Evolutionary conservation across 2,329 filamentous ascomycete genomes (phyloP).

Genomic region (Pseudogymnoascus sp.): DNA sequence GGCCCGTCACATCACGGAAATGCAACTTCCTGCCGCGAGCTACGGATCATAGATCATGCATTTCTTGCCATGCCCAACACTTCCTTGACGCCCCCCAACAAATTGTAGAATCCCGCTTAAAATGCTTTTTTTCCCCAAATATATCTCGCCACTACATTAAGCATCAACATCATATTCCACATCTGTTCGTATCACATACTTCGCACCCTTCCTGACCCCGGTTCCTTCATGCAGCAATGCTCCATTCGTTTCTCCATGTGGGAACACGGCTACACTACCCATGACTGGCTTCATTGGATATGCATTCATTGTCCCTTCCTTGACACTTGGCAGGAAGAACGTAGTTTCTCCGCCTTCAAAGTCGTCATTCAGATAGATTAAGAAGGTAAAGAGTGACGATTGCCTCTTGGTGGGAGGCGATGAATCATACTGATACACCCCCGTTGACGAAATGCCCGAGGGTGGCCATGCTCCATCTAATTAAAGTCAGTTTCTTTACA

Average conservation of each 20-base stretch:
- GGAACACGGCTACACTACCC: slow-evolving; percentile 60
- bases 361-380: slow-evolving; percentile 63
- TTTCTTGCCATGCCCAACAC: not conserved
- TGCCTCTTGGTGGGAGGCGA: slow-evolving; percentile 52
- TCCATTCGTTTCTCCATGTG: slow-evolving; percentile 58
- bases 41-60: not conserved
- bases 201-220: slow-evolving; percentile 56
- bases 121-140: not conserved
- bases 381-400: slow-evolving; percentile 60
- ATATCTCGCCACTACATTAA: not conserved
- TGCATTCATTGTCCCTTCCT: slow-evolving; percentile 59
- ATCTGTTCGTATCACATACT: slow-evolving; percentile 64
- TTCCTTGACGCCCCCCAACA: not conserved
- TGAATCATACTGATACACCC: slow-evolving; percentile 54
- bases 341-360: slow-evolving; percentile 65
- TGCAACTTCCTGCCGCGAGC: not conserved
- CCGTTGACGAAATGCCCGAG: slow-evolving; percentile 47
- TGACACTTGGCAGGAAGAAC: slow-evolving; percentile 56
- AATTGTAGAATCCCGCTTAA: not conserved
- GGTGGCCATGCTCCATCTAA: slow-evolving; percentile 63
- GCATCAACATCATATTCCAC: slow-evolving; percentile 55
- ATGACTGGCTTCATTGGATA: slow-evolving; percentile 61
- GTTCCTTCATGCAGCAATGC: slow-evolving; percentile 63
- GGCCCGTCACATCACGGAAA: not conserved
- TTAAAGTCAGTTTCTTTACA: slow-evolving; percentile 10